These are phyloP conservation scores for Pascua sp. DNA, from an alignment of 1,284 basidiomycete genomes.

Conservation along the genomic window DNA sequence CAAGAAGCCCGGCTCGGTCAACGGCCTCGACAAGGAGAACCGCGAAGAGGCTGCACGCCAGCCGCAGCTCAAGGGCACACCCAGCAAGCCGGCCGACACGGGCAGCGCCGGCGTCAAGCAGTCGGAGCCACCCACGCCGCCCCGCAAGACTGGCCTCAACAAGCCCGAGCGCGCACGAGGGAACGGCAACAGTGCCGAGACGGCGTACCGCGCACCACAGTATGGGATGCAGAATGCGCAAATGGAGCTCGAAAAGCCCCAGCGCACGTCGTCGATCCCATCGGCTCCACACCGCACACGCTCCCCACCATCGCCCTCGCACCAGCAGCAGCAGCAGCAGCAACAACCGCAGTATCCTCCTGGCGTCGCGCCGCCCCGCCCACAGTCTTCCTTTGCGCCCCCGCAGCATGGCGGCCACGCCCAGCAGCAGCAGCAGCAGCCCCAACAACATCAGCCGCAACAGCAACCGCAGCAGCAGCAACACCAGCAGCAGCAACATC, in stretches of 20 bases:
- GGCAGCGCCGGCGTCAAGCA: conserved; percentile 20
- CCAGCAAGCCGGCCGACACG: conserved; percentile 35
- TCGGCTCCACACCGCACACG: background rate
- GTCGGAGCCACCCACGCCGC: conserved; percentile 35
- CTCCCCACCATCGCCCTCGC: conserved; percentile 3
- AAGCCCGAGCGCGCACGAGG: conserved; percentile 44
- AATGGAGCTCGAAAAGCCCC: conserved; percentile 70
- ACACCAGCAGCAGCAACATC: background rate
- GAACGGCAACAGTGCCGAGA: conserved; percentile 64
- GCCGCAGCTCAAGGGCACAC: conserved; percentile 47
- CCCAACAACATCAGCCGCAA: background rate
- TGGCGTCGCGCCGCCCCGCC: conserved; percentile 14
- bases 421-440: background rate
- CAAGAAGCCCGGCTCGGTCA: conserved; percentile 48
- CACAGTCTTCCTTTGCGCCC: conserved; percentile 3
- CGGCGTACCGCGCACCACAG: conserved; percentile 77
- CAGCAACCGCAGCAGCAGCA: background rate
- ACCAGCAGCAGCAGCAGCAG: conserved; percentile 16
- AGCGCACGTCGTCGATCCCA: no score
- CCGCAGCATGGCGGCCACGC: conserved; percentile 8
- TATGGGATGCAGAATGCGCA: conserved; percentile 90
- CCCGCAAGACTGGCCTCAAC: conserved; percentile 34
- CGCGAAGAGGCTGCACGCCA: conserved; percentile 27
- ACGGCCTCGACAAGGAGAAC: conserved; percentile 49
- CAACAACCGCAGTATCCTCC: conserved; percentile 13